Percentiles rank a stretch among this genome's conserved stretches.
Evolutionary conservation across 2,329 filamentous ascomycete species (phyloP).

Genomic region (Curvularia sp.): DNA sequence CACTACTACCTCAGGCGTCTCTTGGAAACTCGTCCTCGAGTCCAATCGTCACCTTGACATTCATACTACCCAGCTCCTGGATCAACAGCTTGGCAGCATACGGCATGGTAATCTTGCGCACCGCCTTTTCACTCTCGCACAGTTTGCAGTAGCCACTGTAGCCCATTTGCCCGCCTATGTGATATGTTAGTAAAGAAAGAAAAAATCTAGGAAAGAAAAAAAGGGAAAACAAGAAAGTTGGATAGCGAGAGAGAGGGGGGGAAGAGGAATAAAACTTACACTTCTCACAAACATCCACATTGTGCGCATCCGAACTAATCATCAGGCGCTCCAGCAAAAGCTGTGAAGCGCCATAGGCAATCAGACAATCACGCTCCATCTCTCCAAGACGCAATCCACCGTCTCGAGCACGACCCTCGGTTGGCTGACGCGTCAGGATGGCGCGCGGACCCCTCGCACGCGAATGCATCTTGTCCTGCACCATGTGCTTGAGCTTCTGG

Average conservation of each 20-base stretch:
- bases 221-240: neutral
- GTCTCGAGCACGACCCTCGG: conserved; percentile 90
- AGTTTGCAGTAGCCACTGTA: conserved; percentile 95
- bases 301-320: conserved; percentile 88
- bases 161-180: conserved; percentile 77
- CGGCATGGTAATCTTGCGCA: conserved; percentile 94
- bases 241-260: neutral
- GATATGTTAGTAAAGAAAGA: neutral
- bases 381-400: conserved; percentile 93
- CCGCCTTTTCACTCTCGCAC: conserved; percentile 82
- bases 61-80: conserved; percentile 97
- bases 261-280: conserved; percentile 58
- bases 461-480: conserved; percentile 99
- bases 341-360: conserved; percentile 94
- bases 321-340: conserved; percentile 91
- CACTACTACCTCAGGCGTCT: conserved; percentile 10
- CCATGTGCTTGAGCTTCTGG: conserved; percentile 99
- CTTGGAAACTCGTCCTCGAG: conserved; percentile 89
- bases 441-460: conserved; percentile 88
- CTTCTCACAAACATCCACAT: conserved; percentile 90
- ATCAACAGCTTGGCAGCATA: conserved; percentile 96
- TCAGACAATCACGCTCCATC: conserved; percentile 98
- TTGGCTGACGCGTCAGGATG: conserved; percentile 92
- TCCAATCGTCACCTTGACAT: conserved; percentile 91
- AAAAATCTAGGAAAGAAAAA: neutral